phyloP scores from a whole-genome alignment of 2,329 filamentous ascomycete genomes.

The Leptographium radiaticola region DNA sequence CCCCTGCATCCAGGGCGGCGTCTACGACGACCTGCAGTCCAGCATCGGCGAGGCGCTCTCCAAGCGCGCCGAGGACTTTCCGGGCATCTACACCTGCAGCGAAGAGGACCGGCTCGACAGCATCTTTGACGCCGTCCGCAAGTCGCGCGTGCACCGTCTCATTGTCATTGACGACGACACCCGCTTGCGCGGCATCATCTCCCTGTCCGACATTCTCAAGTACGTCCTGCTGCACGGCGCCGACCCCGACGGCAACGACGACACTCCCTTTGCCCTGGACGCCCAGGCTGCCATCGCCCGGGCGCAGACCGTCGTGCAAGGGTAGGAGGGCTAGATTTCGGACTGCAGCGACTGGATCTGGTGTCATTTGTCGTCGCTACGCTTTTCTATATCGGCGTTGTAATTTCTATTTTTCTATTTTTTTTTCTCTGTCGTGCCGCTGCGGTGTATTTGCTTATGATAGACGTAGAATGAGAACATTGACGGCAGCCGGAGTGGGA shows the following conservation, averaged over 20 bases:
- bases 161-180: constrained; percentile 87
- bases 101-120: constrained; percentile 85
- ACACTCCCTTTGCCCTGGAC: neutral
- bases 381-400: neutral
- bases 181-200: constrained; percentile 77
- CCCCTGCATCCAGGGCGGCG: constrained; percentile 82
- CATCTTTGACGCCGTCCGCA: constrained; percentile 92
- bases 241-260: constrained; percentile 26
- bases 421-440: neutral
- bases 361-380: neutral
- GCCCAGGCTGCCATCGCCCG: neutral
- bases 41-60: constrained; percentile 81
- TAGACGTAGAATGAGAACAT: too few relatives aligned
- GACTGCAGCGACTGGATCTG: neutral
- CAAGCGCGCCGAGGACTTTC: constrained; percentile 79
- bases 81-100: constrained; percentile 92
- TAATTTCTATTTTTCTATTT: neutral
- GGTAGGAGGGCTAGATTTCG: neutral
- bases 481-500: too few relatives aligned
- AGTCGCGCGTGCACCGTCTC: constrained; percentile 84
- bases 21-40: constrained; percentile 79
- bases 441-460: too few relatives aligned
- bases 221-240: constrained; percentile 80
- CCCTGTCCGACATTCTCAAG: constrained; percentile 89
- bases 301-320: neutral